Evolutionary conservation across 495 filamentous ascomycete genomes (phyloP).

Genomic region (Penicillium chermesinum): DNA sequence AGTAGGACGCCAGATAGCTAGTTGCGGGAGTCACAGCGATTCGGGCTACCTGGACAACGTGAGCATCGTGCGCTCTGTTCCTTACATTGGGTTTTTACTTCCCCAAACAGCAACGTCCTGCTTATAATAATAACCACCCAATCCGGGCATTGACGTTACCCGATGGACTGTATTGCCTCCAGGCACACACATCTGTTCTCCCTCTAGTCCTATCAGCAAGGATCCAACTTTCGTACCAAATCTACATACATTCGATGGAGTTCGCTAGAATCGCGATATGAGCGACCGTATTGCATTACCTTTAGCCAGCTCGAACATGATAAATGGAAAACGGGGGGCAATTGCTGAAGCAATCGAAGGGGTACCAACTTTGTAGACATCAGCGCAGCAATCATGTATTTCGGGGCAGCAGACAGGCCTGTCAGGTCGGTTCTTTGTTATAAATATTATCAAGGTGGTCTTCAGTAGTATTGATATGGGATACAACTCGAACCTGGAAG

Average conservation of each 20-base stretch:
- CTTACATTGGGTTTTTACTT: no score
- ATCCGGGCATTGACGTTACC: conserved; percentile 21
- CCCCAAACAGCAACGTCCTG: no score
- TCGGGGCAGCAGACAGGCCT: conserved; percentile 31
- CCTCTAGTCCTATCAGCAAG: conserved; percentile 29
- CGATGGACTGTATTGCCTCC: conserved; percentile 23
- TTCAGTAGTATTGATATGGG: conserved; percentile 47
- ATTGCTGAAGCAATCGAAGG: neutral
- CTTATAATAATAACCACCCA: no score
- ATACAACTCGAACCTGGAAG: conserved; percentile 46
- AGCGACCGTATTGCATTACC: conserved; percentile 11
- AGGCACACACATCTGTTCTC: conserved; percentile 31
- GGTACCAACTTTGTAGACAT: conserved; percentile 21
- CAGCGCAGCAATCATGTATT: conserved; percentile 25
- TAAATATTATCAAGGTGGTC: conserved; percentile 51
- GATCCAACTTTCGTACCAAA: conserved; percentile 21
- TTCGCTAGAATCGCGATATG: conserved; percentile 30
- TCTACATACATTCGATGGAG: conserved; percentile 28
- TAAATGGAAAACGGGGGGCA: neutral
- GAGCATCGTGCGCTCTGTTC: conserved; percentile 1
- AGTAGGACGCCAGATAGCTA: conserved; percentile 35
- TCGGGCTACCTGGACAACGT: conserved; percentile 33
- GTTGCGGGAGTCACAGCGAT: conserved; percentile 32
- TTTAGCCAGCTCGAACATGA: neutral
- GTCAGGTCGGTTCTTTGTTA: conserved; percentile 56